A percentile compares a stretch with the other conserved stretches of the same genome.
These are phyloP conservation scores for Geranium incanum DNA, from an alignment of 441 rosid genomes.

Conservation along the genomic window DNA sequence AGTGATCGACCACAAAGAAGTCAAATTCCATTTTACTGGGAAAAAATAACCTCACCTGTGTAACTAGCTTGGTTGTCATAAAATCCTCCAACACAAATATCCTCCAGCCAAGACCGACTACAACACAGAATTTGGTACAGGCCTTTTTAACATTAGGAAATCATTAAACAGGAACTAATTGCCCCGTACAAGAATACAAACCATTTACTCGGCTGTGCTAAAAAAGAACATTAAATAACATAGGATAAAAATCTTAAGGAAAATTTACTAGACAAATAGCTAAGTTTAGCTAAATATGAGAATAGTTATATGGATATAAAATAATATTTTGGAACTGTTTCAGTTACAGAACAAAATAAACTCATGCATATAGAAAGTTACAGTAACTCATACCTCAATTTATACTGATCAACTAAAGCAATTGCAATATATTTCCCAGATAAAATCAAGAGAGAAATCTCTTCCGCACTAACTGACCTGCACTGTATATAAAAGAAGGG, in stretches of 20 bases:
- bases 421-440: constrained; percentile 76
- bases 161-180: constrained; percentile 13
- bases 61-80: constrained; percentile 38
- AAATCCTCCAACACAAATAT: constrained; percentile 44
- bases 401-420: constrained; percentile 83
- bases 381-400: constrained; percentile 47
- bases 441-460: constrained; percentile 58
- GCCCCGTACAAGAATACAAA: not conserved
- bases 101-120: constrained; percentile 63
- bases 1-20: not conserved
- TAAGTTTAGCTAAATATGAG: not conserved
- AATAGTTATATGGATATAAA: not conserved
- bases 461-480: constrained; percentile 63
- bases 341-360: not conserved
- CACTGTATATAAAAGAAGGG: constrained; percentile 56
- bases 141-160: constrained; percentile 14
- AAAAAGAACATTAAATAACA: not conserved
- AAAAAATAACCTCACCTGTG: constrained; percentile 46
- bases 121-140: constrained; percentile 20
- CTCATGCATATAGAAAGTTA: constrained; percentile 15
- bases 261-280: not conserved
- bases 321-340: not conserved
- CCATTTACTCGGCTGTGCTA: not conserved
- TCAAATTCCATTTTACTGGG: constrained; percentile 6
- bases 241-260: not conserved